A percentile compares a stretch with the other conserved stretches of the same genome.
Evolutionary conservation across 805 yeast species (phyloP).

Genomic region (Starmera quercuum): DNA sequence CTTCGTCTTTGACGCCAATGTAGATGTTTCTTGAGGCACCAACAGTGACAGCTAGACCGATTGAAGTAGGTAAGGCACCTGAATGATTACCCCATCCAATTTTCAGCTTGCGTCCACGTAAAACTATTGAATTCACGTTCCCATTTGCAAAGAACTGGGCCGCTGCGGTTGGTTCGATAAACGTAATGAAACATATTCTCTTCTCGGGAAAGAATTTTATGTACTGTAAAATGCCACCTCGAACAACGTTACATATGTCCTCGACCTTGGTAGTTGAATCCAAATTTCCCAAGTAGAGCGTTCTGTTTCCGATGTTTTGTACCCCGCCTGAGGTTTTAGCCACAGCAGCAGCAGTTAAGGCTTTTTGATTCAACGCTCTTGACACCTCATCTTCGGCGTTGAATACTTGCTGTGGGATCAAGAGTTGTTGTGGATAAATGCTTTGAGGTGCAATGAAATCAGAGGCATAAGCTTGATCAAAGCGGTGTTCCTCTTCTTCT

Average conservation of each 20-base stretch:
- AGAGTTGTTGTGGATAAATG: neutral
- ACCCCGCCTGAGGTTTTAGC: slow-evolving; percentile 88
- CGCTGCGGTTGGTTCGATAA: slow-evolving; percentile 57
- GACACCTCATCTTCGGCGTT: slow-evolving; percentile 2
- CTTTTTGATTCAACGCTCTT: slow-evolving; percentile 68
- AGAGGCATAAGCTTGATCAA: neutral
- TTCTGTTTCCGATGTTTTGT: slow-evolving; percentile 65
- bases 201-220: slow-evolving; percentile 45
- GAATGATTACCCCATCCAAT: slow-evolving; percentile 68
- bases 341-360: slow-evolving; percentile 88
- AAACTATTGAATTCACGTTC: slow-evolving; percentile 47
- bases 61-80: slow-evolving; percentile 50
- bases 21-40: slow-evolving; percentile 78
- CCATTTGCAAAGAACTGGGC: slow-evolving; percentile 57
- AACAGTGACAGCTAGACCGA: slow-evolving; percentile 55
- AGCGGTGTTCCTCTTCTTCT: neutral
- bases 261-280: slow-evolving; percentile 59
- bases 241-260: slow-evolving; percentile 66
- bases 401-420: slow-evolving; percentile 1
- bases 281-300: slow-evolving; percentile 62
- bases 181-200: slow-evolving; percentile 62
- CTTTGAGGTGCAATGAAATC: neutral
- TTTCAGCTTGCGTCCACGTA: slow-evolving; percentile 54
- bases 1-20: slow-evolving; percentile 46
- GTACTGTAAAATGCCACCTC: slow-evolving; percentile 69